Conservation (phyloP, 768 basidiomycete genomes). For the Phlegmacium glaucopus region DNA sequence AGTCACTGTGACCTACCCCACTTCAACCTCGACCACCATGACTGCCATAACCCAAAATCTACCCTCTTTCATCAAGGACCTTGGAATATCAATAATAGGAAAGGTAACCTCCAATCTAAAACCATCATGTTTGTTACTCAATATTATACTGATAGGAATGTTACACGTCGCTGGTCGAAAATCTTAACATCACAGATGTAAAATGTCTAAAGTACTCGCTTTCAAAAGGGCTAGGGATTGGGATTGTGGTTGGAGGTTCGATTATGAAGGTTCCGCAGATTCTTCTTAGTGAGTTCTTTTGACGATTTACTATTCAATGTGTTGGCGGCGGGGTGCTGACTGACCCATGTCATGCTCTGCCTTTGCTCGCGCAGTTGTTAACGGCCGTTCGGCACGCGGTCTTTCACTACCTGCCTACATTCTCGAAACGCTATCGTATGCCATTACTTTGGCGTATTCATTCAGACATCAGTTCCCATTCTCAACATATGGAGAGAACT, state of each 20-base stretch:
- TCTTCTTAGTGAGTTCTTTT: slow-evolving; percentile 62
- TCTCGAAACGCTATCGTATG: slow-evolving; percentile 89
- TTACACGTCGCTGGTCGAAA: slow-evolving; percentile 84
- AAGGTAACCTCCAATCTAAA: slow-evolving; percentile 43
- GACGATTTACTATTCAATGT: too few species aligned
- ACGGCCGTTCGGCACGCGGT: slow-evolving; percentile 76
- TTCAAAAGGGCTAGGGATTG: slow-evolving; percentile 90
- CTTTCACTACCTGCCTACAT: slow-evolving; percentile 84
- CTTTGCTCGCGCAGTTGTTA: slow-evolving; percentile 64
- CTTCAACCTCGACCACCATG: slow-evolving; percentile 41
- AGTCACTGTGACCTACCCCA: too few species aligned
- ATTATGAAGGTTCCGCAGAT: slow-evolving; percentile 97
- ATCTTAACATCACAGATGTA: slow-evolving; percentile 72
- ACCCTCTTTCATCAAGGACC: slow-evolving; percentile 81
- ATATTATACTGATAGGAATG: slow-evolving; percentile 62
- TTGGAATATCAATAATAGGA: slow-evolving; percentile 80
- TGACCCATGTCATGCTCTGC: slow-evolving; percentile 5
- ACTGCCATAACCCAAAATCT: slow-evolving; percentile 77
- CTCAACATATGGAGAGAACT: slow-evolving; percentile 96
- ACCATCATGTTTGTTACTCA: background rate
- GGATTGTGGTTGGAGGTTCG: slow-evolving; percentile 87
- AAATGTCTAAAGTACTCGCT: slow-evolving; percentile 88
- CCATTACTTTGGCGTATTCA: slow-evolving; percentile 87
- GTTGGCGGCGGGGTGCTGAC: background rate
- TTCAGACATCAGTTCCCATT: slow-evolving; percentile 86